Evolutionary conservation across 2,329 filamentous ascomycete genomes (phyloP).

Genomic region (Colletotrichum endophyticum): DNA sequence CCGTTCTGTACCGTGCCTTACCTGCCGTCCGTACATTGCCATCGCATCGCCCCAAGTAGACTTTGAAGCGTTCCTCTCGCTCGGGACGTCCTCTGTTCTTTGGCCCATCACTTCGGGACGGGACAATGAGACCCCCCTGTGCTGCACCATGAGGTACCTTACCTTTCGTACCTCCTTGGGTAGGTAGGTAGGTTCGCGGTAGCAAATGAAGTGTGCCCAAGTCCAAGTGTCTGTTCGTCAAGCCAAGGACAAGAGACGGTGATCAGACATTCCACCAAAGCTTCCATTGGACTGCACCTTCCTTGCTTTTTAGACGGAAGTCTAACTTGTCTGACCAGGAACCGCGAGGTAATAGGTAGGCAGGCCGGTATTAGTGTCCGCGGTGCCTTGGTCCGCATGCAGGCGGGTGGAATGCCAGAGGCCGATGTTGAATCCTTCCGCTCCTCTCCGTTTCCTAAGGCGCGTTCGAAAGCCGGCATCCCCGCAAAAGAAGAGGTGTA

Average conservation of each 20-base stretch:
- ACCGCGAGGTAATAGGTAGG: background rate
- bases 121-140: background rate
- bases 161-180: background rate
- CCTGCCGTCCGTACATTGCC: background rate
- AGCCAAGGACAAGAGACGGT: background rate
- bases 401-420: background rate
- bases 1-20: background rate
- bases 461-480: background rate
- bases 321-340: background rate
- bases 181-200: background rate
- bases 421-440: background rate
- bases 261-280: slow-evolving; percentile 6
- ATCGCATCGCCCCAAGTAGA: background rate
- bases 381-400: background rate
- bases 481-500: background rate
- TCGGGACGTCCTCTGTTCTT: slow-evolving; percentile 5
- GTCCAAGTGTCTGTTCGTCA: background rate
- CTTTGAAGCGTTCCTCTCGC: slow-evolving; percentile 4
- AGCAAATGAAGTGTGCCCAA: background rate
- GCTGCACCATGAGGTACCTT: background rate
- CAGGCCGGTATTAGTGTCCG: background rate
- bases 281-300: background rate
- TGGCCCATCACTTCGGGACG: background rate
- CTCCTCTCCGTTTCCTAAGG: background rate
- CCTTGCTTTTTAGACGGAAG: background rate